Conservation (phyloP, 495 filamentous ascomycete species). For the Penicillium goetzii region DNA sequence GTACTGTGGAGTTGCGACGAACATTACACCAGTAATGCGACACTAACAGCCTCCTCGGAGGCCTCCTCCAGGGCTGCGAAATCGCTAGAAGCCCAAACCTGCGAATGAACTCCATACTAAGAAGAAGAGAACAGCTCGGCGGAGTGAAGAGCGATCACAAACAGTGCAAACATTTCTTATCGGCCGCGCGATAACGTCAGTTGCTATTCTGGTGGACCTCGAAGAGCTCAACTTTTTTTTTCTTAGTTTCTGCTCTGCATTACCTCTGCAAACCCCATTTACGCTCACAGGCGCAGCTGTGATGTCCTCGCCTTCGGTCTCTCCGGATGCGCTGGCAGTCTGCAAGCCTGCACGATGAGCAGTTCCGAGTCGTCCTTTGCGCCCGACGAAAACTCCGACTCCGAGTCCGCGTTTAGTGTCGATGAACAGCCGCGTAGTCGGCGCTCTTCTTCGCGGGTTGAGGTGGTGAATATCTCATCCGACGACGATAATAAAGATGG, state of each 20-base stretch:
- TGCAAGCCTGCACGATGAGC: slow-evolving; percentile 44
- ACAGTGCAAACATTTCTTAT: slow-evolving; percentile 50
- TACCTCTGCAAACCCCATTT: background rate
- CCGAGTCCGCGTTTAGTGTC: slow-evolving; percentile 26
- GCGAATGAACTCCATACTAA: slow-evolving; percentile 40
- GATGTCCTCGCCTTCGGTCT: slow-evolving; percentile 31
- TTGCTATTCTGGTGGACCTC: slow-evolving; percentile 16
- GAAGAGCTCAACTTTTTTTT: slow-evolving; percentile 24
- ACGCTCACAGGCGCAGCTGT: slow-evolving; percentile 25
- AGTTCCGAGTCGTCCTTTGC: slow-evolving; percentile 36
- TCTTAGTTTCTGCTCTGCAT: background rate
- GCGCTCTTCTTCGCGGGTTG: slow-evolving; percentile 19
- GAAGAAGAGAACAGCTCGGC: background rate
- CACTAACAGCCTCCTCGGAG: slow-evolving; percentile 3
- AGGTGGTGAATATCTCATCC: background rate
- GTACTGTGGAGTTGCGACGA: slow-evolving; percentile 37
- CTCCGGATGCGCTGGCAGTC: slow-evolving; percentile 24
- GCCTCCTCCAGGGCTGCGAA: slow-evolving; percentile 21
- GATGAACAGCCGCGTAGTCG: slow-evolving; percentile 8
- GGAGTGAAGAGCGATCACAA: slow-evolving; percentile 30
- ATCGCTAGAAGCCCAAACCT: slow-evolving; percentile 32
- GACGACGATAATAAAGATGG: slow-evolving; percentile 1
- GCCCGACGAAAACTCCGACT: slow-evolving; percentile 39
- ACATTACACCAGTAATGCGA: slow-evolving; percentile 7
- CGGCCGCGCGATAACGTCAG: slow-evolving; percentile 28